Evolutionary conservation across 345 rosid genomes (phyloP).

Genomic region (Eucalyptus cloeziana): DNA sequence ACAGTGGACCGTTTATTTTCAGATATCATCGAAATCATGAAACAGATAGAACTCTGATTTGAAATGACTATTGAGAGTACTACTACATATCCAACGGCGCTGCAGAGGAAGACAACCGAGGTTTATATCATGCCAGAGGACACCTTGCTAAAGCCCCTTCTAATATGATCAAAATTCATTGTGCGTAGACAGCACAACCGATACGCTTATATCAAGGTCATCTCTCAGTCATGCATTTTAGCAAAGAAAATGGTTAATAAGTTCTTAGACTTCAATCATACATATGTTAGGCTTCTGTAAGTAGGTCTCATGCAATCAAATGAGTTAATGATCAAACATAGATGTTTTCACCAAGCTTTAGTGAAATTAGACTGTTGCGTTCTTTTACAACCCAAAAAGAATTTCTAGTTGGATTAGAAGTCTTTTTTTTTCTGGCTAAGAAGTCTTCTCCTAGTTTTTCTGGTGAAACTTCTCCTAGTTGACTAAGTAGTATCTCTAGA

Average conservation of each 20-base stretch:
- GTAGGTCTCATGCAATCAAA: neutral
- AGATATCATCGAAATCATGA: neutral
- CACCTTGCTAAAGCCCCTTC: neutral
- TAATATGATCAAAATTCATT: neutral
- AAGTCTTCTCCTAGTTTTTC: neutral
- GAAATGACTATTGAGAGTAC: neutral
- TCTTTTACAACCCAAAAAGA: neutral
- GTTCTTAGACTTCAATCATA: neutral
- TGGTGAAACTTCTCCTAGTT: neutral
- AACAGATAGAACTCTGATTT: neutral
- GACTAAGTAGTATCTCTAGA: neutral
- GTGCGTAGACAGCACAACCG: neutral
- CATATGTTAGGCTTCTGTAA: neutral
- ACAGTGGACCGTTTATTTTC: neutral
- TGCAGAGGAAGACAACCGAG: neutral
- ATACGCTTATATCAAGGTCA: neutral
- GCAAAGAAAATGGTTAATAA: neutral
- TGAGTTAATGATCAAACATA: neutral
- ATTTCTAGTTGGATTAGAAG: neutral
- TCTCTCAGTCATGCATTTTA: neutral
- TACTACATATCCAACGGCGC: neutral
- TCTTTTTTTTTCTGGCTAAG: neutral
- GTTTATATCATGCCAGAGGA: neutral
- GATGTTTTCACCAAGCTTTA: neutral
- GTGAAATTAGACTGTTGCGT: neutral